Evolutionary conservation across 139 green algal species (phyloP).

Genomic region (Coccomyxa sp.): DNA sequence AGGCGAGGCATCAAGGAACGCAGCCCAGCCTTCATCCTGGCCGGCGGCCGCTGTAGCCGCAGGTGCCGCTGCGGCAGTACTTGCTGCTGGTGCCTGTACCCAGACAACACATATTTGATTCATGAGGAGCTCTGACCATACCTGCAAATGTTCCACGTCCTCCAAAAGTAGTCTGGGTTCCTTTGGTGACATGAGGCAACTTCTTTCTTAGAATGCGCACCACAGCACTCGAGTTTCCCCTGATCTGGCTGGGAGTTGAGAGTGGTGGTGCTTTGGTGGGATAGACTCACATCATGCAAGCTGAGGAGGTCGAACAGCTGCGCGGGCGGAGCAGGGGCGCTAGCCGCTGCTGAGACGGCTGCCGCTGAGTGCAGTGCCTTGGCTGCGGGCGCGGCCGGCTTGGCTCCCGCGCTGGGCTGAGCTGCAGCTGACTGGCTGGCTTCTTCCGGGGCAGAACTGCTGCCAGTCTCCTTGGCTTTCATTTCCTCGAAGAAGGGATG

Average conservation of each 20-base stretch:
- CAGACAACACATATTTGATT: background rate
- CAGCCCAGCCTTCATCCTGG: constrained; percentile 15
- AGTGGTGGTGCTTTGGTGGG: too few species aligned
- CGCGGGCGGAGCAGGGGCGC: background rate
- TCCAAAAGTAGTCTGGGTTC: background rate
- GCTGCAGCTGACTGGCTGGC: background rate
- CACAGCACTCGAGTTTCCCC: too few species aligned
- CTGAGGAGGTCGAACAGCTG: constrained; percentile 26
- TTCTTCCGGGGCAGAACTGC: background rate
- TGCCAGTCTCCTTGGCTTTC: background rate
- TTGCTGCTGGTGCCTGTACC: background rate
- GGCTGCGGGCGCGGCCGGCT: background rate
- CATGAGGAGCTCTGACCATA: background rate
- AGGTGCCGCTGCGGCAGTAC: background rate
- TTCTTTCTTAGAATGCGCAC: background rate
- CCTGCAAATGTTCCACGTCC: background rate
- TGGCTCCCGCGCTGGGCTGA: background rate
- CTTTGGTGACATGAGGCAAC: background rate
- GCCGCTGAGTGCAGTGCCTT: background rate
- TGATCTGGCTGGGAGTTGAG: background rate
- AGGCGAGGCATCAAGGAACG: background rate
- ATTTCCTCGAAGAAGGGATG: constrained; percentile 58
- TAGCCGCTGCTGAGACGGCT: background rate
- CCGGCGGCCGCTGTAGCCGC: background rate
- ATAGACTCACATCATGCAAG: constrained; percentile 6